These are phyloP conservation scores for Priceomyces haplophilus DNA, from an alignment of 805 yeast species.

Conservation along the genomic window DNA sequence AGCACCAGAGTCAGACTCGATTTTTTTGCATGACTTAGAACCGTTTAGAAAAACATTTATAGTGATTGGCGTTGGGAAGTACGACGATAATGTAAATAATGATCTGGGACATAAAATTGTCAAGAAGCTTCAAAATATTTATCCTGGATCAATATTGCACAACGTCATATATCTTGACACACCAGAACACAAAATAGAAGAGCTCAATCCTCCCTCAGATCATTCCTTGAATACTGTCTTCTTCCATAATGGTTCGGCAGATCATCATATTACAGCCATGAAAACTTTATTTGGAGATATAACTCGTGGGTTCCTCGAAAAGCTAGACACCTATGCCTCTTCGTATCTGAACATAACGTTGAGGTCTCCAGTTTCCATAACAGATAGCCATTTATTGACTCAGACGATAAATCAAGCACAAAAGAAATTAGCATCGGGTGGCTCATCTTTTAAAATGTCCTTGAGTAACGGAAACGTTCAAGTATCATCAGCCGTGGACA, in stretches of 20 bases:
- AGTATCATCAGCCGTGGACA: conserved; percentile 16
- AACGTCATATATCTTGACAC: conserved; percentile 53
- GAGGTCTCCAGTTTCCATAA: conserved; percentile 72
- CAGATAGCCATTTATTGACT: conserved; percentile 45
- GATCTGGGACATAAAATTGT: conserved; percentile 10
- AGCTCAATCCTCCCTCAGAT: conserved; percentile 14
- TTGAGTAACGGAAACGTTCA: conserved; percentile 11
- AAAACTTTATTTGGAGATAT: conserved; percentile 76
- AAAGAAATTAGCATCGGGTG: conserved; percentile 41
- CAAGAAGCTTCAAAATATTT: conserved; percentile 35
- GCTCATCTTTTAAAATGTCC: conserved; percentile 34
- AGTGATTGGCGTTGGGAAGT: conserved; percentile 45
- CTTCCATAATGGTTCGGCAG: conserved; percentile 26
- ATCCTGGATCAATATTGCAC: conserved; percentile 56
- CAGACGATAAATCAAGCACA: conserved; percentile 41
- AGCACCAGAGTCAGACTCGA: conserved; percentile 50
- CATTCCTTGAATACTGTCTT: conserved; percentile 18
- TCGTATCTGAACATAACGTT: conserved; percentile 77
- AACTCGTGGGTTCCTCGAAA: conserved; percentile 57
- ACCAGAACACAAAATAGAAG: conserved; percentile 20
- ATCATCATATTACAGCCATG: conserved; percentile 23
- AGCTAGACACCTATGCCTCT: conserved; percentile 65
- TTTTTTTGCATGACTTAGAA: conserved; percentile 81
- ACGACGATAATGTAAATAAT: conserved; percentile 11
- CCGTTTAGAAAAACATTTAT: conserved; percentile 79